Conservation (phyloP, 2,329 filamentous ascomycete genomes). For the Parastagonospora avenae region DNA sequence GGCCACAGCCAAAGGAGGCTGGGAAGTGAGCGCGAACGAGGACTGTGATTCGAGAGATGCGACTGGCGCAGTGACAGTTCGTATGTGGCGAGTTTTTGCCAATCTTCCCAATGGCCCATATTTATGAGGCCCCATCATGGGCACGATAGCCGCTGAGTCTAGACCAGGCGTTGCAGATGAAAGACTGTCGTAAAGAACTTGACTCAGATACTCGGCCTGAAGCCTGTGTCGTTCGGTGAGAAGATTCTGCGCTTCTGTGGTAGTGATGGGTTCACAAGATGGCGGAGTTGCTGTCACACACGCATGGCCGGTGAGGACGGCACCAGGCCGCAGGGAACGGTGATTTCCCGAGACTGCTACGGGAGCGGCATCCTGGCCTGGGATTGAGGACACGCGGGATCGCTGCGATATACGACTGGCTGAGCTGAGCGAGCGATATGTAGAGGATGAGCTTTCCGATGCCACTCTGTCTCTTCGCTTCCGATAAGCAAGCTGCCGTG, state of each 20-base stretch:
- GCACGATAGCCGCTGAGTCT: slow-evolving; percentile 6
- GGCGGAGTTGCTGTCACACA: background rate
- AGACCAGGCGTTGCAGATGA: background rate
- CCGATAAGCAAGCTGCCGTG: slow-evolving; percentile 42
- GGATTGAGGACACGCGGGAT: background rate
- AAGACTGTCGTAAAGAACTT: slow-evolving; percentile 26
- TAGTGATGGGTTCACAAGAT: background rate
- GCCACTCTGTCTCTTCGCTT: slow-evolving; percentile 31
- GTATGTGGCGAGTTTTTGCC: slow-evolving; percentile 5
- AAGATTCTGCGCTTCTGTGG: background rate
- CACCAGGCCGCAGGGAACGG: too few relatives aligned
- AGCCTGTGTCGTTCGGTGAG: slow-evolving; percentile 20
- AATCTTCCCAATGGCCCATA: too few relatives aligned
- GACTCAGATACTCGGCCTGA: slow-evolving; percentile 31
- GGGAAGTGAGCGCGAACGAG: background rate
- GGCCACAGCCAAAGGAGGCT: background rate
- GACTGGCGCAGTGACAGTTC: slow-evolving; percentile 12
- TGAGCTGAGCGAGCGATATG: slow-evolving; percentile 19
- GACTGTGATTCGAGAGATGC: background rate
- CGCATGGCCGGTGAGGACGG: too few relatives aligned
- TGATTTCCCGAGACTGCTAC: too few relatives aligned
- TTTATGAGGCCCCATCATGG: too few relatives aligned
- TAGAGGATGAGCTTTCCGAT: slow-evolving; percentile 24
- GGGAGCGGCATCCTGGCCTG: background rate
- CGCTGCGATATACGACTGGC: slow-evolving; percentile 16